phyloP scores from a whole-genome alignment of 179 eudicot species.

The Camellia oleifera region DNA sequence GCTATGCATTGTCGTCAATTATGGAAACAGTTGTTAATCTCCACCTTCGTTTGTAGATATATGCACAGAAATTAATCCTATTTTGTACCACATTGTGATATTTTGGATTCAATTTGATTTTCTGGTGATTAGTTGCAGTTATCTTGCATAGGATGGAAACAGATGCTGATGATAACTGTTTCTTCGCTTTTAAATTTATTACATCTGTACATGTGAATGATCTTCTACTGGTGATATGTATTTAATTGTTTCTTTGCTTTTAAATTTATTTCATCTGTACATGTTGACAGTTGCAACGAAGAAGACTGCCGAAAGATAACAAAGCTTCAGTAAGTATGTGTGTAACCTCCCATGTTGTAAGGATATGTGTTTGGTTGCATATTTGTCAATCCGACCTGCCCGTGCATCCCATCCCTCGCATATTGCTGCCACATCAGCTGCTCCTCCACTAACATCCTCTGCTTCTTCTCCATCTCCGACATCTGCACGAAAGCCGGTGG shows the following conservation, averaged over 20 bases:
- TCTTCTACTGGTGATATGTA: no score
- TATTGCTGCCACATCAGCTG: conserved; percentile 90
- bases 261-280: no score
- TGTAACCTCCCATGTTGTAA: conserved; percentile 26
- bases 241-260: no score
- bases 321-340: conserved; percentile 11
- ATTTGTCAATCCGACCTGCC: conserved; percentile 35
- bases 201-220: no score
- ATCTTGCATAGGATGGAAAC: neutral
- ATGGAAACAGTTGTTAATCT: neutral
- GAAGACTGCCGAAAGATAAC: neutral
- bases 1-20: neutral
- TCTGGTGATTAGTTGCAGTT: neutral
- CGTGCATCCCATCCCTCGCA: conserved; percentile 63
- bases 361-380: conserved; percentile 24
- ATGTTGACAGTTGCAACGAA: no score
- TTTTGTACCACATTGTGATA: neutral
- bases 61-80: neutral
- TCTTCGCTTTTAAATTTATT: no score
- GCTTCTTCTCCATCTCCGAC: conserved; percentile 86
- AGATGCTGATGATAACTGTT: no score
- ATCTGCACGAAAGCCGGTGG: conserved; percentile 91
- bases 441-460: conserved; percentile 60
- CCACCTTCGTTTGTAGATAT: neutral
- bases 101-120: neutral